These are phyloP conservation scores for Backusella australiensis DNA, from an alignment of 192 early-diverging fungal species.

Conservation along the genomic window DNA sequence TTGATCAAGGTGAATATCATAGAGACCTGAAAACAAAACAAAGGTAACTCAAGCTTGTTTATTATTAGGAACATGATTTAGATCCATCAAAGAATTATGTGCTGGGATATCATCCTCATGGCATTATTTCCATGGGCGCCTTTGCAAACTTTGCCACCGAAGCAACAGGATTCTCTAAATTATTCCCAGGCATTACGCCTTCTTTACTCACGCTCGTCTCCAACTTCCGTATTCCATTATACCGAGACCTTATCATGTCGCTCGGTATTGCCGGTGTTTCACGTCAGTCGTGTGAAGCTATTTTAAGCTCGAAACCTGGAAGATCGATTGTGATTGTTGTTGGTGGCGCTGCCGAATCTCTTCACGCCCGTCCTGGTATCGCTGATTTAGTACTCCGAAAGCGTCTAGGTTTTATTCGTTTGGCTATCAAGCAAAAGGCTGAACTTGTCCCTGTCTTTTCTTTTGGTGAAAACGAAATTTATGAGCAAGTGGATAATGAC, in stretches of 20 bases:
- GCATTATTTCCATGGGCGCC: conserved; percentile 82
- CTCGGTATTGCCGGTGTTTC: conserved; percentile 79
- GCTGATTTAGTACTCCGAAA: conserved; percentile 74
- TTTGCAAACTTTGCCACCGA: conserved; percentile 83
- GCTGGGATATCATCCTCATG: conserved; percentile 93
- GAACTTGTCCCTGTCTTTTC: conserved; percentile 84
- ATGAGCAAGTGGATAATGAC: conserved; percentile 70
- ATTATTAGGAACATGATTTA: conserved; percentile 66
- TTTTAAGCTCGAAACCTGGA: conserved; percentile 69
- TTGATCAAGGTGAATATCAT: conserved; percentile 59
- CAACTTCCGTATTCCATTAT: conserved; percentile 85
- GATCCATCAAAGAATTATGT: conserved; percentile 85
- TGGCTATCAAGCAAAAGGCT: conserved; percentile 77
- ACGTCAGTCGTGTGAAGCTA: conserved; percentile 70
- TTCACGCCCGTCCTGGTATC: conserved; percentile 61
- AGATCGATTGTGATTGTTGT: conserved; percentile 80
- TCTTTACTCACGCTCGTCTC: conserved; percentile 78
- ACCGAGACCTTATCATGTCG: conserved; percentile 79
- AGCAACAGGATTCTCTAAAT: conserved; percentile 66
- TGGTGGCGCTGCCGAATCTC: conserved; percentile 87
- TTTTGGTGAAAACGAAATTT: conserved; percentile 95
- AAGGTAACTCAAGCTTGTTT: background rate
- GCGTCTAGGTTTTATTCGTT: conserved; percentile 86
- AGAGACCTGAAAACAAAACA: background rate
- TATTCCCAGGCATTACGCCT: conserved; percentile 79